Percentiles rank a stretch among this genome's conserved stretches.
phyloP scores from a whole-genome alignment of 345 rosid species.

The Moricandia moricandioides region DNA sequence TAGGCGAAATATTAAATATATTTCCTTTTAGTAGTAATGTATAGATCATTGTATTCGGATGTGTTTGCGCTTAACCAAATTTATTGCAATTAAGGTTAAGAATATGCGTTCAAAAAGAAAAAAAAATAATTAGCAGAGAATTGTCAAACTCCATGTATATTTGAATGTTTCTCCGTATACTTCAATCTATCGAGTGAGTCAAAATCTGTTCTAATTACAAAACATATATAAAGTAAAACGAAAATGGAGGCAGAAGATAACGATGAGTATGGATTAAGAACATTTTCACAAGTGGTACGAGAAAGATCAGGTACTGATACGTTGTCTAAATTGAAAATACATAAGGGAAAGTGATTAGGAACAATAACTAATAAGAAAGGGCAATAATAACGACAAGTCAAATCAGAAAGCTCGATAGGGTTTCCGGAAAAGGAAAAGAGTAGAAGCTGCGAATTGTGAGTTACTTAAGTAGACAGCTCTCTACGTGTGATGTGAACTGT shows the following conservation, averaged over 20 bases:
- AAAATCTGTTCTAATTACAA: background rate
- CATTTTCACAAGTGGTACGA: slow-evolving; percentile 9
- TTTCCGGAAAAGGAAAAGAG: slow-evolving; percentile 31
- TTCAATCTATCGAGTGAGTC: background rate
- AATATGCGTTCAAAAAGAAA: too few relatives aligned
- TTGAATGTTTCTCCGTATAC: too few relatives aligned
- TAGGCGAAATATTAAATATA: too few relatives aligned
- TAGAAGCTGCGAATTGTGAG: slow-evolving; percentile 28
- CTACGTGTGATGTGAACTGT: slow-evolving; percentile 31
- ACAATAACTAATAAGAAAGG: background rate
- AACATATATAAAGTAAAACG: background rate
- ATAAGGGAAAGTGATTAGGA: slow-evolving; percentile 25
- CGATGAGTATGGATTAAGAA: background rate
- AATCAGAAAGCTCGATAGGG: slow-evolving; percentile 29
- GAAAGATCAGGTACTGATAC: slow-evolving; percentile 7
- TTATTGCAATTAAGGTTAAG: too few relatives aligned
- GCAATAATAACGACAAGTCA: slow-evolving; percentile 21
- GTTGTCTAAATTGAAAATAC: slow-evolving; percentile 21
- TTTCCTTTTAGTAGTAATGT: too few relatives aligned
- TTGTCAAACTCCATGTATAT: too few relatives aligned
- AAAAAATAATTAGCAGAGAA: too few relatives aligned
- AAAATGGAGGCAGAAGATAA: background rate
- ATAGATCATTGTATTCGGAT: too few relatives aligned
- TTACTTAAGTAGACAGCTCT: slow-evolving; percentile 18
- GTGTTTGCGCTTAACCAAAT: too few relatives aligned